Evolutionary conservation across 164 flowering plant species (phyloP).

Genomic region (Annona cherimola): DNA sequence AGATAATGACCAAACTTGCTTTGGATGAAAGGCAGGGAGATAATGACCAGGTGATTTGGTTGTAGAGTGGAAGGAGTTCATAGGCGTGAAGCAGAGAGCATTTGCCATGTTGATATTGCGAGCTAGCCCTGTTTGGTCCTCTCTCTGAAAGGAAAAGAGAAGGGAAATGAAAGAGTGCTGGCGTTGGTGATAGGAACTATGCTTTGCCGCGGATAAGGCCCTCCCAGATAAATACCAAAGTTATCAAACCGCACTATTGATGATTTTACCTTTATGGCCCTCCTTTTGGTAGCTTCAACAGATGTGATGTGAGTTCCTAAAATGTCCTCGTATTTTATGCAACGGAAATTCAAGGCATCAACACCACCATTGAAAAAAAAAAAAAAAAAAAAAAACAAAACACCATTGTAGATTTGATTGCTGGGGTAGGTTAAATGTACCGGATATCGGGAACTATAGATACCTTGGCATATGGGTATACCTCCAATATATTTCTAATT

Average conservation of each 20-base stretch:
- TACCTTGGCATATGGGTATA: too few species aligned
- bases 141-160: not conserved
- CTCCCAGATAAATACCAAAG: not conserved
- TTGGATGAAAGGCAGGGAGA: conserved; percentile 6
- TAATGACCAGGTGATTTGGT: conserved; percentile 38
- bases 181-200: conserved; percentile 5
- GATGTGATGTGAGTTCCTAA: too few species aligned
- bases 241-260: not conserved
- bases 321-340: too few species aligned
- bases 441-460: too few species aligned
- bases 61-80: conserved; percentile 28
- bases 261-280: not conserved
- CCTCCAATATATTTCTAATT: too few species aligned
- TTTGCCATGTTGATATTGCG: conserved; percentile 34
- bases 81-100: conserved; percentile 35
- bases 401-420: too few species aligned
- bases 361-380: too few species aligned
- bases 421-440: too few species aligned
- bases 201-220: conserved; percentile 21
- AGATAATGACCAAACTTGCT: conserved; percentile 37
- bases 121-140: not conserved
- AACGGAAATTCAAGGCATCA: too few species aligned
- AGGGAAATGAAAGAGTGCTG: not conserved
- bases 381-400: too few species aligned
- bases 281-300: not conserved